Percentiles rank a stretch among this genome's conserved stretches.
Conservation (phyloP, 768 basidiomycete species). For the Boletales sp. region DNA sequence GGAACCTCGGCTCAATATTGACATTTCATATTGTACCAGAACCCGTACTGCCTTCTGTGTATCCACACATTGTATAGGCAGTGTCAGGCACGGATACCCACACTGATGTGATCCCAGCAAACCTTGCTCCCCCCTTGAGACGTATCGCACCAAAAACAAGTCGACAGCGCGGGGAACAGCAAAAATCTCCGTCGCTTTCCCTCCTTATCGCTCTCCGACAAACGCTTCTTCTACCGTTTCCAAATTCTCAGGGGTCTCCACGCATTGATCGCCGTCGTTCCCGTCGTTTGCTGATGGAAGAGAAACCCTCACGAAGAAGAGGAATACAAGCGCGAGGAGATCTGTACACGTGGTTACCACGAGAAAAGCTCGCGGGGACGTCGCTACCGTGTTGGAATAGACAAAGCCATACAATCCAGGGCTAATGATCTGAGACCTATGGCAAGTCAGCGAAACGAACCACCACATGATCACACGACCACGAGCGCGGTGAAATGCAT, state of each 20-base stretch:
- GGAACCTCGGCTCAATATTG: too few relatives aligned
- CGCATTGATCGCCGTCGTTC: neutral
- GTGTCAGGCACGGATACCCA: neutral
- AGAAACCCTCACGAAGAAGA: slow-evolving; percentile 47
- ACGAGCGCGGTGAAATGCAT: neutral
- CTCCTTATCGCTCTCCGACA: slow-evolving; percentile 3
- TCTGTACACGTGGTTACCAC: slow-evolving; percentile 45
- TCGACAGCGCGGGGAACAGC: neutral
- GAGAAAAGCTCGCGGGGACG: slow-evolving; percentile 69
- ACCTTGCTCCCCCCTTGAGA: neutral
- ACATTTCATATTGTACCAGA: neutral
- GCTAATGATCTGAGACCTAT: slow-evolving; percentile 63
- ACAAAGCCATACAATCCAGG: slow-evolving; percentile 71
- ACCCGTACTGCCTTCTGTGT: neutral
- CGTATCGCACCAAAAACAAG: neutral
- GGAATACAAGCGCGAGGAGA: slow-evolving; percentile 39
- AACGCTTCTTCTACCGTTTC: neutral
- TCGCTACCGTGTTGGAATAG: slow-evolving; percentile 67
- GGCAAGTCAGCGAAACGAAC: neutral
- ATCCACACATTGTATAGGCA: too few relatives aligned
- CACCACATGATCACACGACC: neutral
- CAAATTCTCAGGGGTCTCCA: neutral
- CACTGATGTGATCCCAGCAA: neutral
- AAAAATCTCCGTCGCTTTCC: neutral
- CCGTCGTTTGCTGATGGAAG: neutral